A percentile compares a stretch with the other conserved stretches of the same genome.
These are phyloP conservation scores for Starmerella apicola DNA, from an alignment of 805 yeast species.

Conservation along the genomic window DNA sequence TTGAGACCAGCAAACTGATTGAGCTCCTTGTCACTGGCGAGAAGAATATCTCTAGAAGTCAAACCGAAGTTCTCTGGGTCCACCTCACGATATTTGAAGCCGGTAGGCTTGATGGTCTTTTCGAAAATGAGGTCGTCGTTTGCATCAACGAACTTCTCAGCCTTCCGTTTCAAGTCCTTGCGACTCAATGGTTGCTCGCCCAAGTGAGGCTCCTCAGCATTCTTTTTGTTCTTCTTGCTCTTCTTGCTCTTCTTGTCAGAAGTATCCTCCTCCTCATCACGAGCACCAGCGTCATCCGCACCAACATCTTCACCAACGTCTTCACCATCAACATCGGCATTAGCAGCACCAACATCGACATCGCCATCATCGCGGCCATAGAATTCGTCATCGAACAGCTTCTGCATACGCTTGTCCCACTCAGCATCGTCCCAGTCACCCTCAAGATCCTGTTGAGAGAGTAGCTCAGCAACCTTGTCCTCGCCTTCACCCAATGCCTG, in stretches of 20 bases:
- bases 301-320: slow-evolving; percentile 33
- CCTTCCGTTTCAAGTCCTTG: slow-evolving; percentile 48
- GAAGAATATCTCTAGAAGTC: slow-evolving; percentile 68
- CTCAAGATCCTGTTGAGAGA: slow-evolving; percentile 64
- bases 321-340: slow-evolving; percentile 16
- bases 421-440: slow-evolving; percentile 83
- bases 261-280: slow-evolving; percentile 20
- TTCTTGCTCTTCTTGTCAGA: too few relatives aligned
- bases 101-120: slow-evolving; percentile 36
- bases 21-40: slow-evolving; percentile 78
- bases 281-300: slow-evolving; percentile 12
- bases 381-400: slow-evolving; percentile 74
- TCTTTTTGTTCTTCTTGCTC: too few relatives aligned
- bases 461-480: slow-evolving; percentile 45
- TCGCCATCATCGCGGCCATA: slow-evolving; percentile 44
- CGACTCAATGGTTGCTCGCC: slow-evolving; percentile 42
- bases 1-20: slow-evolving; percentile 79
- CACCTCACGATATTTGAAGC: slow-evolving; percentile 82
- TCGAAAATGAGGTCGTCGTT: slow-evolving; percentile 54
- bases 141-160: slow-evolving; percentile 66
- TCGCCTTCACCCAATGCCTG: slow-evolving; percentile 51
- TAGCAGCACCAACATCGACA: slow-evolving; percentile 21
- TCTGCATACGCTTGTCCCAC: slow-evolving; percentile 80
- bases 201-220: slow-evolving; percentile 22
- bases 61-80: slow-evolving; percentile 90